These are phyloP conservation scores for Murraya koenigii DNA, from an alignment of 345 rosid genomes.

Conservation along the genomic window DNA sequence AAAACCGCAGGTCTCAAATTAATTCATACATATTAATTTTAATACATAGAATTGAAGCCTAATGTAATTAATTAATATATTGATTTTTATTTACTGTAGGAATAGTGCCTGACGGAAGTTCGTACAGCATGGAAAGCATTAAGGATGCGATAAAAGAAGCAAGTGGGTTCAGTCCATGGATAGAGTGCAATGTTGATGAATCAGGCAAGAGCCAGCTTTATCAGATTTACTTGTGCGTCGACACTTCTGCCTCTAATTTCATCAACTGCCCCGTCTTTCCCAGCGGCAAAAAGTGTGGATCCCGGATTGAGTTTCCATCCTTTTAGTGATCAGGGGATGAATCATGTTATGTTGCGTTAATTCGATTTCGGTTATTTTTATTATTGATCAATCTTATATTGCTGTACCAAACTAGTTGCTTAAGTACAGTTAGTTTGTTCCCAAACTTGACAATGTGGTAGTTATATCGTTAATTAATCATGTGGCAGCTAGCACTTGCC, in stretches of 20 bases:
- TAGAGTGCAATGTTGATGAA: conserved; percentile 63
- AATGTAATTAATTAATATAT: no score
- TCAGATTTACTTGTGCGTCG: conserved; percentile 84
- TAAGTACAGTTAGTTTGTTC: no score
- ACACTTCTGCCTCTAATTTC: conserved; percentile 56
- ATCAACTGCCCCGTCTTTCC: conserved; percentile 82
- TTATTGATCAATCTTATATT: background rate
- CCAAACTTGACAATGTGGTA: no score
- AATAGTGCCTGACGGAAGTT: conserved; percentile 52
- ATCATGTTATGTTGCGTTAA: no score
- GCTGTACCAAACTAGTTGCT: background rate
- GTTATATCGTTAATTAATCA: no score
- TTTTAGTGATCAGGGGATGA: conserved; percentile 34
- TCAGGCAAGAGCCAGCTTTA: conserved; percentile 77
- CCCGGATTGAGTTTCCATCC: conserved; percentile 64
- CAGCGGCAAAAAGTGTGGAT: conserved; percentile 43
- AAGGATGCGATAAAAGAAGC: conserved; percentile 55
- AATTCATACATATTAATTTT: no score
- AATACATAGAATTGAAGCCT: no score
- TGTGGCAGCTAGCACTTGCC: no score
- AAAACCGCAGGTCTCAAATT: conserved; percentile 39
- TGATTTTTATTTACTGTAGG: conserved; percentile 32
- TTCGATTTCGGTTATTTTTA: no score
- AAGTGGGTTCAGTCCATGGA: conserved; percentile 60
- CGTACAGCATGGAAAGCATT: conserved; percentile 51